Evolutionary conservation across 371 early-diverging fungal species (phyloP), one percentile per base, ranked within the genome.

Genomic region (Mucor saturninus): DNA sequence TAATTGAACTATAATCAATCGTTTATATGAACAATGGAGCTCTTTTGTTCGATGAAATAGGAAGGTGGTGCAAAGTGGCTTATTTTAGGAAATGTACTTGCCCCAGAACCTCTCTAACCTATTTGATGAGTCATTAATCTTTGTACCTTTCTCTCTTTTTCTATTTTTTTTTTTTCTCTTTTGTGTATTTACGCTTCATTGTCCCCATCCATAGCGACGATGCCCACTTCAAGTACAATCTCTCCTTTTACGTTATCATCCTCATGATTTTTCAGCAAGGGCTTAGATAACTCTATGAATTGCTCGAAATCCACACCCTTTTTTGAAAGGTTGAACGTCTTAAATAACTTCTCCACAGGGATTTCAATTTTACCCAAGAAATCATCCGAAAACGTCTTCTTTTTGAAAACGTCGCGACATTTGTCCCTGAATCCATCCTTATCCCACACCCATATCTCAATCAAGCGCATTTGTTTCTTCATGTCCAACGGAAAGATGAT

Each of bases 331-430:
- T 48, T 75, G 73, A 4, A 50, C 28, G 9, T 84, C 71, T 80
- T 72, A 59, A 86, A 79, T 43, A 83, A 59, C 49, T 84, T 75
- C 31, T 71, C 67, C 45, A 88, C 69, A 3, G 85, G 81, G 4
- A 91, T 69, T 14, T 68, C 59, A 0, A 85, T 48, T 51, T 88
- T 83, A 0, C 91, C 91, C 67, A 91, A 71, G 58, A 86, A 91
- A 61, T 83, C 81, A n/a, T 74, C 64, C 2, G 79, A 71, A 66
- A 83, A 76, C 13, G 75, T 69, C 62, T 87, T 85, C 63, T 78
- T 49, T 7, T 63, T 63, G 15, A 63, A 26, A n/a, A 63, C 10
- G 9, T 63, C 57, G 42, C 42, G 38, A 4, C 56, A 32, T 14
- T 49, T 51, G 6, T 63, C 51, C 15, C 30, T 26, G 1, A 63